Evolutionary conservation across 2,329 filamentous ascomycete genomes (phyloP), one percentile per base, ranked within the genome.

Genomic region (Zymoseptoria pseudotritici): DNA sequence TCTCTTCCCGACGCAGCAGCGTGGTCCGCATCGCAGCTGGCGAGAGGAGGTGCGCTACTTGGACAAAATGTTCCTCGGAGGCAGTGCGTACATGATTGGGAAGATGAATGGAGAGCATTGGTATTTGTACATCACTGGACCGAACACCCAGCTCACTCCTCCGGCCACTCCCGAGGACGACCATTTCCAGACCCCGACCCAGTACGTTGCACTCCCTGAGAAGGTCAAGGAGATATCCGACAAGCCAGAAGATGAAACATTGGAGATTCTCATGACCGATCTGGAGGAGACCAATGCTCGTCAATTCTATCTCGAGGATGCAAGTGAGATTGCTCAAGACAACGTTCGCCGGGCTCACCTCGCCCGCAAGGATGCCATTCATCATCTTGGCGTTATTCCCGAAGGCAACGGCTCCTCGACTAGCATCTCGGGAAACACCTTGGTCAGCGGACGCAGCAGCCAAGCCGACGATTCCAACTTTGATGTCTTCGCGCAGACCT

Each of bases 41-140:
- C 89, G 91, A 68, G 89, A 97, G 73, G 94, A 99, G 75, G 93
- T 97, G 71, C 88, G 87, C 70, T 96, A 88, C 69, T 82, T 99
- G 64, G 94, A 99, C 77, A 88, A 89, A 73, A 90, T 92, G 76
- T 97, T 99, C 73, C 82, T 89, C 63, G 88, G 90, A 59, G 94
- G 94, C 58, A 97, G 93, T 75, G 94, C 94, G 55, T 99, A 99
- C 76, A 96, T 97, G 92, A 95, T 99, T 66, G 94, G 94, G 71
- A 97, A 97, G 79, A 97, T 97, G 93, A 99, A 99, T 69, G 93
- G 94, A 60, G 94, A 99, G 75, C 94, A 99, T 71, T 99, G 94
- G 94, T 97, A 97, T 74, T 80, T 99, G 58, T 99, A 99, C 78
- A 87, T 97, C 70, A 97, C 94, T 11, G 90, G 90, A 56, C 93